Base-by-base conservation (phyloP, 352 stramenopile genomes). In the Globisporangium viniferum region DNA sequence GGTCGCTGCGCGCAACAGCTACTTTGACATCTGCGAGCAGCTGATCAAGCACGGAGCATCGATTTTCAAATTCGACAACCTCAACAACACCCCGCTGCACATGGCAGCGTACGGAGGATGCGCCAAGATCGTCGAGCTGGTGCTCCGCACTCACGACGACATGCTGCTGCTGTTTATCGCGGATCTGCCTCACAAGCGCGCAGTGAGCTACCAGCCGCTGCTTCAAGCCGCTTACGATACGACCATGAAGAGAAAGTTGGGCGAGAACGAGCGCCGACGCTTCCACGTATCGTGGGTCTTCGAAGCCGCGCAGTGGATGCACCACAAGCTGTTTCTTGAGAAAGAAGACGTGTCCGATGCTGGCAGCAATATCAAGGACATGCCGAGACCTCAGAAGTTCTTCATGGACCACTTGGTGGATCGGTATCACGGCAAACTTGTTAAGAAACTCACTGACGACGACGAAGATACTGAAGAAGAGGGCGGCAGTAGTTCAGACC, bases 21-120 rank as follows among this genome's bases (percentile, higher is more conserved):
- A 86, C 66, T 80, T 73, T n/a, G 78, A 81, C 33, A 65, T 91
- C 41, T 84, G 72, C 27, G 46, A 69, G 15, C 62, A 87, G 57
- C 65, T 93, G 22, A 51, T 93, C 0, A 55, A 73, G 4, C 60
- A 81, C 8, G 74, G 68, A 0, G 80, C 78, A 20, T 78, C 77
- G 20, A 78, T 91, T 18, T 80, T 88, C 35, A 68, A 68, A 6
- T 29, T 76, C 15, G 85, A 93, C 61, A 84, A 84, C 22, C 62
- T 92, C n/a, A 80, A 81, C 57, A 91, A 92, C 62, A 89, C 84
- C 12, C 68, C 78, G 8, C 58, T 94, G 53, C 86, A 94, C 53
- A 82, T 86, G 65, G 84, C 82, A n/a, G 86, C 86, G 1, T 80
- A 80, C 39, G 82, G 79, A 15, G 86, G 86, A 2, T 82, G 68